Base-by-base conservation (phyloP, 2,329 filamentous ascomycete genomes). In the Monosporascus sp. region DNA sequence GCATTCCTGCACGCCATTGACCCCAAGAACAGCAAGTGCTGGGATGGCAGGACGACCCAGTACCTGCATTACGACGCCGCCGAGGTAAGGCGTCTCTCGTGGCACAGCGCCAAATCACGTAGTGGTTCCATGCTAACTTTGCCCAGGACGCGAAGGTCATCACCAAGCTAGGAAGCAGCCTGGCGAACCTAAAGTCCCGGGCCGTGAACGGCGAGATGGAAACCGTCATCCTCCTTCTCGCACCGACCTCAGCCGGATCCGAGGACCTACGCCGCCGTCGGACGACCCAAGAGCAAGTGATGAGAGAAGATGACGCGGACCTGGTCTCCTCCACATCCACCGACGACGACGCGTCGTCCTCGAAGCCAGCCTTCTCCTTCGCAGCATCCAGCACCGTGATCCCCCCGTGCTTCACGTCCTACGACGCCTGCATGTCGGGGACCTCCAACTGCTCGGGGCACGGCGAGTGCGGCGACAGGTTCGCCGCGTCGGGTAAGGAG, bases 401-500 rank as follows among this genome's bases (percentile, higher is more conserved):
- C 47, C 87, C 89, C 7, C 72, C 83, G 46, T 97, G 93, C 79
- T 93, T 95, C 77, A 69, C 77, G 50, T 86, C 85, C 2, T 73
- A 84, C 61, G 82, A 85, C 41, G 76, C 80, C 53, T 97, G 93
- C 73, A 73, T 80, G 49, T 78, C 78, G 53, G 76, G 75, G 41
- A 99, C 94, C 2, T 80, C 84, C 63, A 84, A 84, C 67, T 99
- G 94, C 79, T 90, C 88, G 16, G 85, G 87, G 52, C 91, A 94
- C 70, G 94, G 94, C 47, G 66, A 71, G 27, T 97, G 94, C 76
- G 75, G 79, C 60, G 78, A 87, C 68, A 87, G 86, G 65, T 91
- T 82, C 59, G 73, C 72, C 43, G 68, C 67, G 16, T 66, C 68
- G 51, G 65, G 58, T 8, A 70, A 70, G 11, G 69, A 67, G 54